Evolutionary conservation across 2,329 filamentous ascomycete species (phyloP).

Genomic region (Diaporthe sp.): DNA sequence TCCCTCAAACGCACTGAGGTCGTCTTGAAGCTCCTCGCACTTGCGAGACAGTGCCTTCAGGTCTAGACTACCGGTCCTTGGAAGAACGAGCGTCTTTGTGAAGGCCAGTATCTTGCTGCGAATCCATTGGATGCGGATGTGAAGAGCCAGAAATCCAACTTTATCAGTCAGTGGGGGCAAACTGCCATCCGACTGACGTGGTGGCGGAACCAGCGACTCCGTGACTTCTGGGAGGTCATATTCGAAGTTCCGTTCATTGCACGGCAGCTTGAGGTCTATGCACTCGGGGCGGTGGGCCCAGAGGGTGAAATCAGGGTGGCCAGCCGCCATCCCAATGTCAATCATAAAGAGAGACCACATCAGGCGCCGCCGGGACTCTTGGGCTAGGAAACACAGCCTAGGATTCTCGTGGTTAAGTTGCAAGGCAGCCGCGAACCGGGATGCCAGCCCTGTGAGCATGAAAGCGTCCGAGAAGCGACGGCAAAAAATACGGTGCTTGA

Average conservation of each 20-base stretch:
- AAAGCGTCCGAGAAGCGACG: conserved; percentile 62
- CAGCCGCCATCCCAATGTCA: conserved; percentile 62
- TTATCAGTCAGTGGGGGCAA: conserved; percentile 64
- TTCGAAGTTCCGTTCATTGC: conserved; percentile 67
- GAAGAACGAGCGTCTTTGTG: conserved; percentile 60
- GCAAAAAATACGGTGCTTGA: conserved; percentile 62
- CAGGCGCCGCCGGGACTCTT: conserved; percentile 59
- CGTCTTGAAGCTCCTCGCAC: conserved; percentile 62
- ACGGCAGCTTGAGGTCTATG: conserved; percentile 63
- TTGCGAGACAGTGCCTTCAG: conserved; percentile 61
- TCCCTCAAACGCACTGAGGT: conserved; percentile 65
- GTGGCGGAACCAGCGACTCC: conserved; percentile 62
- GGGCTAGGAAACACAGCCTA: conserved; percentile 59
- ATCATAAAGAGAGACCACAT: conserved; percentile 66
- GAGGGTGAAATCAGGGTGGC: conserved; percentile 61
- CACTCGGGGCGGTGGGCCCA: conserved; percentile 57
- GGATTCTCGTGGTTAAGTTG: conserved; percentile 64
- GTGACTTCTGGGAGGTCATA: conserved; percentile 70
- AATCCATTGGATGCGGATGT: conserved; percentile 69
- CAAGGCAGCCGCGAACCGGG: conserved; percentile 63
- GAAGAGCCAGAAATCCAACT: conserved; percentile 68
- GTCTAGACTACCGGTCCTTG: conserved; percentile 55
- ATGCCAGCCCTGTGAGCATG: conserved; percentile 61
- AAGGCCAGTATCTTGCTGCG: conserved; percentile 68
- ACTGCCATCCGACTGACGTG: conserved; percentile 57